A percentile compares a stretch with the other conserved stretches of the same genome.
phyloP scores from a whole-genome alignment of 768 basidiomycete genomes.

The Cystobasidium ongulense region DNA sequence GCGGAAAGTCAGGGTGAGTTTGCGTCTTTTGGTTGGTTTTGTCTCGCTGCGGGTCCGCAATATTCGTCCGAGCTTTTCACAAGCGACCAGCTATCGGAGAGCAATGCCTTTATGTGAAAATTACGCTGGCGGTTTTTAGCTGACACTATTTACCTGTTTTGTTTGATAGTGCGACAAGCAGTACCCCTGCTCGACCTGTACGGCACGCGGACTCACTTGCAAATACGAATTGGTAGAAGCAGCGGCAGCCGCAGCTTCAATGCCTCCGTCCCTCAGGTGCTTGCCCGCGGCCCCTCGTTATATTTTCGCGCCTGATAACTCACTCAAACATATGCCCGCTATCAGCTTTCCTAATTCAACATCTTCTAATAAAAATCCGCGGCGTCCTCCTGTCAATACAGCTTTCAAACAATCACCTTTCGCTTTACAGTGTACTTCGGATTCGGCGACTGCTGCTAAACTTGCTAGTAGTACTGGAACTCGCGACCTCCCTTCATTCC shows the following conservation, averaged over 20 bases:
- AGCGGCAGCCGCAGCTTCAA: neutral
- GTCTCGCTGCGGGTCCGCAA: neutral
- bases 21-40: neutral
- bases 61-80: neutral
- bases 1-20: slow-evolving; percentile 8
- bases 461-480: neutral
- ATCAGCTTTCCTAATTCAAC: neutral
- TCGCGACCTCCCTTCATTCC: neutral
- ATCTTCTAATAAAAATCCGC: neutral
- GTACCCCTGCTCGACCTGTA: slow-evolving; percentile 5
- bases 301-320: slow-evolving; percentile 7
- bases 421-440: neutral
- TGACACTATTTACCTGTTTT: neutral
- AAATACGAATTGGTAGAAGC: neutral
- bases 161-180: slow-evolving; percentile 11
- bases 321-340: neutral
- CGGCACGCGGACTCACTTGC: neutral
- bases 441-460: neutral
- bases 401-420: neutral
- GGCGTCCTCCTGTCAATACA: neutral
- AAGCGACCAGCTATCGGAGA: neutral
- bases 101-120: too few species aligned
- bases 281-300: slow-evolving; percentile 11
- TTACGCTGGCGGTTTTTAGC: too few species aligned
- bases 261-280: neutral